phyloP scores from a whole-genome alignment of 176 grass and related monocot species.

The Chloris gayana region DNA sequence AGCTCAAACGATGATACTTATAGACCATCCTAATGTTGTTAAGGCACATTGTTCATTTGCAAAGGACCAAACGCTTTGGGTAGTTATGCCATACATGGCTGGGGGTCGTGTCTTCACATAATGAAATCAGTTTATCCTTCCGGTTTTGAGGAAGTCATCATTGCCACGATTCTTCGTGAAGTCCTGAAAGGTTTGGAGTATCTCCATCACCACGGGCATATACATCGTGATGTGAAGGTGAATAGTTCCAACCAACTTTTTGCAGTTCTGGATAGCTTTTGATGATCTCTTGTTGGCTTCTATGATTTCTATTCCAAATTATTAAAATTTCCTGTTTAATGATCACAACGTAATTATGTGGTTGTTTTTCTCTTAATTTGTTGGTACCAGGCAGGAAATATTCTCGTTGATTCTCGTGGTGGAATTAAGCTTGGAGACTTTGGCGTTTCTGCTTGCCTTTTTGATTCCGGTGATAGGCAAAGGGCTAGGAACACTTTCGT shows the following conservation, averaged over 20 bases:
- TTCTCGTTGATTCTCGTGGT: slow-evolving; percentile 75
- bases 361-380: slow-evolving; percentile 1
- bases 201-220: slow-evolving; percentile 88
- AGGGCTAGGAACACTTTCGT: slow-evolving; percentile 92
- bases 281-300: background rate
- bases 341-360: background rate
- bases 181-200: slow-evolving; percentile 91
- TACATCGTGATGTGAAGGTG: slow-evolving; percentile 98
- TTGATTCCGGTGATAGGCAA: slow-evolving; percentile 88
- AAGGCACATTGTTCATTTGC: slow-evolving; percentile 92
- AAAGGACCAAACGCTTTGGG: slow-evolving; percentile 71
- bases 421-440: slow-evolving; percentile 95
- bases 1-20: slow-evolving; percentile 90
- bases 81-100: slow-evolving; percentile 98
- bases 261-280: background rate
- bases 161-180: slow-evolving; percentile 85
- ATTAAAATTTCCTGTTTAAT: background rate
- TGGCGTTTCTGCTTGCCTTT: slow-evolving; percentile 97
- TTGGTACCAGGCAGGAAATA: slow-evolving; percentile 88
- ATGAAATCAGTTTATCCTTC: slow-evolving; percentile 83
- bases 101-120: slow-evolving; percentile 97
- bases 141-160: slow-evolving; percentile 79
- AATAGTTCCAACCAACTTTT: background rate
- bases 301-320: background rate
- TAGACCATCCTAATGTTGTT: slow-evolving; percentile 89